Evolutionary conservation across 1,284 basidiomycete genomes (phyloP).

Genomic region (Malassezia psittaci): DNA sequence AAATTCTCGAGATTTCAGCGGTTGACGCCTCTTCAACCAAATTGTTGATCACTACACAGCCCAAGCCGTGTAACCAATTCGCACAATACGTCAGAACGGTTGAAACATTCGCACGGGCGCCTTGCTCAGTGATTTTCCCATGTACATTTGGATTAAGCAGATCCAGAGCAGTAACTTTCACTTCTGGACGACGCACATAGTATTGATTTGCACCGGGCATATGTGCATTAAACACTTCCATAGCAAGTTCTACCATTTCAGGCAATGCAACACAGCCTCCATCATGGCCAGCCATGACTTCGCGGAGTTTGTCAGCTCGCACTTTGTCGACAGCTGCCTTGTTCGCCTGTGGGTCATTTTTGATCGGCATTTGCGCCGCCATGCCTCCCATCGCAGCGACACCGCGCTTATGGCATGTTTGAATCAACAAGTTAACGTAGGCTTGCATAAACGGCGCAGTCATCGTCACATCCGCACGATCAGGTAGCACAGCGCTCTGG

Average conservation of each 20-base stretch:
- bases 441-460: conserved; percentile 96
- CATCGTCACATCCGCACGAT: conserved; percentile 95
- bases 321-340: conserved; percentile 94
- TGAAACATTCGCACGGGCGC: conserved; percentile 41
- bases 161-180: conserved; percentile 73
- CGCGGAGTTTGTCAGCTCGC: conserved; percentile 87
- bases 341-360: conserved; percentile 83
- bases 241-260: conserved; percentile 82
- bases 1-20: conserved; percentile 84
- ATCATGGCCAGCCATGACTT: conserved; percentile 91
- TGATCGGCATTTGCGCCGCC: conserved; percentile 91
- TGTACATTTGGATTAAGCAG: conserved; percentile 73
- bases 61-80: conserved; percentile 73
- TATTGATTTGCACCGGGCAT: conserved; percentile 63
- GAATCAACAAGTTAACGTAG: conserved; percentile 89
- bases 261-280: conserved; percentile 94
- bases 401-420: conserved; percentile 96
- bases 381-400: conserved; percentile 98
- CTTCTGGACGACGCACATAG: conserved; percentile 80
- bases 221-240: conserved; percentile 68
- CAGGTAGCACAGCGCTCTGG: conserved; percentile 58
- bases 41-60: conserved; percentile 93
- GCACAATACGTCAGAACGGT: conserved; percentile 45
- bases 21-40: conserved; percentile 90
- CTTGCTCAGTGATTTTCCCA: conserved; percentile 46